A percentile compares a stretch with the other conserved stretches of the same genome.
Conservation (phyloP, 139 green algal genomes). For the Chlorella sp. region DNA sequence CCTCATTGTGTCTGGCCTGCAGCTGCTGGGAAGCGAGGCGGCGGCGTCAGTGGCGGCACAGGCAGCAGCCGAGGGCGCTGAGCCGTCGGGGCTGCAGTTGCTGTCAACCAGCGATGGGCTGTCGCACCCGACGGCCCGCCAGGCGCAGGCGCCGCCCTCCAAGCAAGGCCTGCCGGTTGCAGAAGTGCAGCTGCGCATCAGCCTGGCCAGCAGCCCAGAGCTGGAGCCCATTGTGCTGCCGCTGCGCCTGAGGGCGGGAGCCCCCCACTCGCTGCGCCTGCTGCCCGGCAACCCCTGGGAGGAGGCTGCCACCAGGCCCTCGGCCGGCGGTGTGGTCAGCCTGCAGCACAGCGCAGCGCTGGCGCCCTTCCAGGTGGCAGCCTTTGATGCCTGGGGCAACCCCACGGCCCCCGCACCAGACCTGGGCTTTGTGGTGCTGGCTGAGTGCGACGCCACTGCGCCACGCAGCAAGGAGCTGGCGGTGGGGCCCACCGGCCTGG, state of each 20-base stretch:
- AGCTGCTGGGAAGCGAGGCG: slow-evolving; percentile 24
- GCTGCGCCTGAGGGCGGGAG: slow-evolving; percentile 61
- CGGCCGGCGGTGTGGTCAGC: background rate
- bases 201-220: background rate
- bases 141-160: slow-evolving; percentile 23
- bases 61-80: background rate
- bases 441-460: slow-evolving; percentile 39
- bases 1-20: slow-evolving; percentile 8
- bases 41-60: slow-evolving; percentile 4
- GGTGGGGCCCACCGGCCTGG: slow-evolving; percentile 41
- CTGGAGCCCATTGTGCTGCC: slow-evolving; percentile 38
- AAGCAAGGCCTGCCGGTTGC: slow-evolving; percentile 19
- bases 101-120: background rate
- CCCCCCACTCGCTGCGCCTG: slow-evolving; percentile 56
- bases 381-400: slow-evolving; percentile 72
- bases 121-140: slow-evolving; percentile 20
- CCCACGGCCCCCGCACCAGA: slow-evolving; percentile 45
- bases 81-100: background rate
- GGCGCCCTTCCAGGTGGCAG: slow-evolving; percentile 50
- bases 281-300: slow-evolving; percentile 58
- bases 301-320: background rate
- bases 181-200: slow-evolving; percentile 23
- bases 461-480: slow-evolving; percentile 23
- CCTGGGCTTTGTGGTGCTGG: slow-evolving; percentile 49
- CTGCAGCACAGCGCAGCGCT: slow-evolving; percentile 40